phyloP scores from a whole-genome alignment of 345 rosid genomes.

The Draba incana region DNA sequence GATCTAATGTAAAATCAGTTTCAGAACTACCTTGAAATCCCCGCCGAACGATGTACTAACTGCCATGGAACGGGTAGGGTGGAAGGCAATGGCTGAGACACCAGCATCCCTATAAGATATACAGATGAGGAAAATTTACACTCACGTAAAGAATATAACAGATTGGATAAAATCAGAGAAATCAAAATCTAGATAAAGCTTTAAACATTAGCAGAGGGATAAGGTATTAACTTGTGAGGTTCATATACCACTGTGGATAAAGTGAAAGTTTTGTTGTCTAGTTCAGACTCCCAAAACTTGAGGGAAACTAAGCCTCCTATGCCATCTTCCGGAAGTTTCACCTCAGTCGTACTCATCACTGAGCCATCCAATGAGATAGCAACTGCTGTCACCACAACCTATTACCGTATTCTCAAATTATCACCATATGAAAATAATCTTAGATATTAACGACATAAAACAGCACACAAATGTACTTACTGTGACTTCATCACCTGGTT shows the following conservation, averaged over 20 bases:
- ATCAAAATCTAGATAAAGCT: background rate
- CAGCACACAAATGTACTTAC: constrained; percentile 44
- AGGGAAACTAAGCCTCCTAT: constrained; percentile 86
- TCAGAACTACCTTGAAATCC: constrained; percentile 82
- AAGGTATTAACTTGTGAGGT: constrained; percentile 76
- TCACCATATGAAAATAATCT: background rate
- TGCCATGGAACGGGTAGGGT: constrained; percentile 72
- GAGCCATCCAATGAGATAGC: constrained; percentile 83
- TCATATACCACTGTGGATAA: constrained; percentile 86
- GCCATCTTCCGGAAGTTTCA: constrained; percentile 86
- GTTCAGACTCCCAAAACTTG: constrained; percentile 73
- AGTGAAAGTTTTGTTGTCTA: constrained; percentile 63
- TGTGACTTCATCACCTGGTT: constrained; percentile 88
- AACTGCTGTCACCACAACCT: constrained; percentile 81
- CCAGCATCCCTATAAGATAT: constrained; percentile 64
- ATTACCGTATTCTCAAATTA: constrained; percentile 31
- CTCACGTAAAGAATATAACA: constrained; percentile 8
- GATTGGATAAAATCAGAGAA: background rate
- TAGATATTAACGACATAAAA: background rate
- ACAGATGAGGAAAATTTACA: background rate
- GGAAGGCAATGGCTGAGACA: constrained; percentile 77
- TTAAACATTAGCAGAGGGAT: constrained; percentile 12
- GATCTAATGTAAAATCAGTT: background rate
- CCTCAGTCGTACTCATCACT: constrained; percentile 80
- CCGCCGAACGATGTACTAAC: constrained; percentile 87